These are phyloP conservation scores for Porphyra umbilicalis DNA, from an alignment of 31 red algal genomes.

Conservation along the genomic window DNA sequence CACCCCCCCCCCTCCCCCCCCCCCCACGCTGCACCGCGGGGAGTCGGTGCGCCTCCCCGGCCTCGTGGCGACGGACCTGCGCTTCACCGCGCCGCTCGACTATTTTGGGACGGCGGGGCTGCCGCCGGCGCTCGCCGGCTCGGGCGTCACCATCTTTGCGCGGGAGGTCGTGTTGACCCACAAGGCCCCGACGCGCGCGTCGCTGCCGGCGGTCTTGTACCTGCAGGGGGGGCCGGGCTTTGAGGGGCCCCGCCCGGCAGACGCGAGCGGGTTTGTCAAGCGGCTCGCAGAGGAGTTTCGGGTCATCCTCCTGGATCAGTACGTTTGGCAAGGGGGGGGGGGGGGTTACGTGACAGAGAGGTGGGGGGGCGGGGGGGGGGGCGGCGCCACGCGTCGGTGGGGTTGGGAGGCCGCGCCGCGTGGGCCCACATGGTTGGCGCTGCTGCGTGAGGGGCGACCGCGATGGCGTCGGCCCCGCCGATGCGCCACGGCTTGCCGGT, in stretches of 20 bases:
- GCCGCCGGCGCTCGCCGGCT: not conserved
- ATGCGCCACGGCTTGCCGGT: no score
- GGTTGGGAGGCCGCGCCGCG: not conserved
- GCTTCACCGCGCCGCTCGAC: slow-evolving; percentile 12
- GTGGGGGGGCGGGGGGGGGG: not conserved
- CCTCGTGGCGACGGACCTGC: not conserved
- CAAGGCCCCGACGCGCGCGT: not conserved
- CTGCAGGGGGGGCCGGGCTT: slow-evolving; percentile 26
- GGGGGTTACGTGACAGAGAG: no score
- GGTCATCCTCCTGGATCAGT: slow-evolving; percentile 16
- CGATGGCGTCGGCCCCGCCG: no score
- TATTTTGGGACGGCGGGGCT: slow-evolving; percentile 1
- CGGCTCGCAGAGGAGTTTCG: not conserved
- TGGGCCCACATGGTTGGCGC: not conserved
- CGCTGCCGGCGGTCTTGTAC: slow-evolving; percentile 4
- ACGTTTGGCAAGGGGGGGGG: not conserved
- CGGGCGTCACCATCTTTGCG: slow-evolving; percentile 4
- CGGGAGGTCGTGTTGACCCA: slow-evolving; percentile 3
- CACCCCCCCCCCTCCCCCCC: not conserved
- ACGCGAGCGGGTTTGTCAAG: slow-evolving; percentile 2
- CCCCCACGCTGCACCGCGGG: not conserved
- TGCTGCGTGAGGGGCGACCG: no score
- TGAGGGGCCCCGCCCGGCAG: slow-evolving; percentile 12
- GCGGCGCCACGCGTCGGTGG: not conserved
- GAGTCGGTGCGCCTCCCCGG: not conserved